Evolutionary conservation across 352 stramenopile genomes (phyloP).

Genomic region (Pythium rhizo-oryzae): DNA sequence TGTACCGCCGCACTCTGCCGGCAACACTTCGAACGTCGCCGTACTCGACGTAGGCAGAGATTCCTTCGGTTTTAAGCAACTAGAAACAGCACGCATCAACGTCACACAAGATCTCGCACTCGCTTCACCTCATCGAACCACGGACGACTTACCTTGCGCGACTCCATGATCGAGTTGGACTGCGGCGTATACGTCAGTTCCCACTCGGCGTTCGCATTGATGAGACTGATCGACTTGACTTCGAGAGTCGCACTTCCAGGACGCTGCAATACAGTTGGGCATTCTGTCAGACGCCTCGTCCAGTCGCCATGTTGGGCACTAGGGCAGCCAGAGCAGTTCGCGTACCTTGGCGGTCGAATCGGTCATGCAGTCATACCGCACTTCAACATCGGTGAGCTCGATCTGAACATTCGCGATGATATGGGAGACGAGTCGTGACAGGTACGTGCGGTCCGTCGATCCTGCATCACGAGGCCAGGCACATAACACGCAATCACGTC

Average conservation of each 20-base stretch:
- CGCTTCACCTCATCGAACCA: not conserved
- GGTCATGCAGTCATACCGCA: slow-evolving; percentile 80
- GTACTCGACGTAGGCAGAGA: slow-evolving; percentile 80
- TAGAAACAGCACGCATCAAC: slow-evolving; percentile 17
- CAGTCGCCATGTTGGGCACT: not conserved
- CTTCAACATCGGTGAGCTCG: slow-evolving; percentile 76
- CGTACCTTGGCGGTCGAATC: slow-evolving; percentile 66
- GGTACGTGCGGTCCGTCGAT: slow-evolving; percentile 70
- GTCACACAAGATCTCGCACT: not conserved
- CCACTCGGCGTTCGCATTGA: slow-evolving; percentile 81
- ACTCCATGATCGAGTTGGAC: slow-evolving; percentile 76
- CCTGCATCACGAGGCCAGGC: slow-evolving; percentile 13
- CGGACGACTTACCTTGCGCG: slow-evolving; percentile 58
- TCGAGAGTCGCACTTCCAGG: slow-evolving; percentile 71
- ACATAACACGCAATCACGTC: not conserved
- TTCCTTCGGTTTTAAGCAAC: slow-evolving; percentile 62
- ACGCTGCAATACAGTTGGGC: slow-evolving; percentile 34
- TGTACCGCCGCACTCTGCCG: slow-evolving; percentile 53
- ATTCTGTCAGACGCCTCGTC: too few relatives aligned
- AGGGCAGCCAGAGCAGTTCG: not conserved
- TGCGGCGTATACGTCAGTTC: slow-evolving; percentile 74
- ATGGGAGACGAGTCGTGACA: slow-evolving; percentile 79
- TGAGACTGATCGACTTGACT: slow-evolving; percentile 61
- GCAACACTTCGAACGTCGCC: slow-evolving; percentile 26
- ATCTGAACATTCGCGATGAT: slow-evolving; percentile 90